Base-by-base conservation (phyloP, 2,329 filamentous ascomycete genomes). In the Exophiala aquamarina region DNA sequence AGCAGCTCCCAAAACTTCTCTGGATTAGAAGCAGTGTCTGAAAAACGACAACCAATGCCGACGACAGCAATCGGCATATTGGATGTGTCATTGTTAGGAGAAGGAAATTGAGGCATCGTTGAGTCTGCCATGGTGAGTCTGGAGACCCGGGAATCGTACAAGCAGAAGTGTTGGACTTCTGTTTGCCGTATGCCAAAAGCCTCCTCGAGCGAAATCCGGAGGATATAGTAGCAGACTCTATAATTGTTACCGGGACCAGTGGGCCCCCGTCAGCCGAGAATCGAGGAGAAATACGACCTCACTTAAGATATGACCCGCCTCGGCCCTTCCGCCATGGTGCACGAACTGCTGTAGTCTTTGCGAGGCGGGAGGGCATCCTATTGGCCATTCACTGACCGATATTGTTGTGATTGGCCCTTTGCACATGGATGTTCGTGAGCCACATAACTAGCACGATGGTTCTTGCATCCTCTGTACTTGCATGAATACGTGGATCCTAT, bases 61-160 rank as follows among this genome's bases (percentile, higher is more conserved):
- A 63, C 43, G 8, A 64, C 55, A 14, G 60, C 61, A 39, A 64
- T 63, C 9, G 61, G 61, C 54, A 41, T 40, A 20, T 40, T 40
- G 20, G 37, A 40, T 23, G 37, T 13, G 37, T 23, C 37, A 7
- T 13, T 26, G 20, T 40, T 40, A 23, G 37, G 37, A 20, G 37
- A 40, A 19, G 37, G 37, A 14, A 40, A 40, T 10, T 28, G 37
- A 40, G 19, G 37, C 37, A 26, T 28, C n/a, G 37, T 26, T n/a
- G 37, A 40, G 19, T 11, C 20, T 15, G 37, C 37, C 37, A 40
- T 40, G 11, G 21, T 40, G 14, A 8, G 11, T 14, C 14, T 11
- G n/a, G 26, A 40, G 3, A 8, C 26, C 26, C 19, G 26, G 21
- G 9, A 14, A 15, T 28, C n/a, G 15, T 3, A 4, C 18, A 40